phyloP scores from a whole-genome alignment of 148 eudicot genomes.

The Amaranthus palmeri region DNA sequence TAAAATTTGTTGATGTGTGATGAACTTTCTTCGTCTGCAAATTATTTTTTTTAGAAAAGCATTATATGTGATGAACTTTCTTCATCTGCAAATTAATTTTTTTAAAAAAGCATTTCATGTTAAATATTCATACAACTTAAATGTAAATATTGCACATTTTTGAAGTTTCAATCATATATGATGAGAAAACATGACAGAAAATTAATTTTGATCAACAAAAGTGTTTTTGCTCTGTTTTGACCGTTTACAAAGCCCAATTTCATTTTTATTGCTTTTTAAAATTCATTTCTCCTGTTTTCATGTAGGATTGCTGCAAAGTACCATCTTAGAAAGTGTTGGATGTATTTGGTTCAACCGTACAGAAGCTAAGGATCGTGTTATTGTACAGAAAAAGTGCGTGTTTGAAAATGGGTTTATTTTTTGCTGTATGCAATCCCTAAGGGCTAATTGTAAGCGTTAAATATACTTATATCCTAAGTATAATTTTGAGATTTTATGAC shows the following conservation, averaged over 20 bases:
- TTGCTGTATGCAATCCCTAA: too few relatives aligned
- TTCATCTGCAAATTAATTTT: neutral
- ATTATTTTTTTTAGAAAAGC: neutral
- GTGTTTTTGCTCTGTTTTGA: neutral
- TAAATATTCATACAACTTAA: neutral
- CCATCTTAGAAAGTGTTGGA: slow-evolving; percentile 91
- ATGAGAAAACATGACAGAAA: neutral
- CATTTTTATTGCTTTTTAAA: neutral
- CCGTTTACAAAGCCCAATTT: neutral
- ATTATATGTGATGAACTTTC: neutral
- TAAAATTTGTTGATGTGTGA: neutral
- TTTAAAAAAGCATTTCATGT: neutral
- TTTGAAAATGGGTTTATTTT: slow-evolving; percentile 11
- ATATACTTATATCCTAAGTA: too few relatives aligned
- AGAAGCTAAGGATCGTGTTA: slow-evolving; percentile 88
- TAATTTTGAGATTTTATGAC: too few relatives aligned
- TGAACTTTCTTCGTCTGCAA: neutral
- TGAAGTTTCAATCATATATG: neutral
- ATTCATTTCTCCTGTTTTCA: slow-evolving; percentile 13
- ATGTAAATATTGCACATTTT: too few relatives aligned
- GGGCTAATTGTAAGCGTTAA: too few relatives aligned
- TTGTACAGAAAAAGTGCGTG: slow-evolving; percentile 83
- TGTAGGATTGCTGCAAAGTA: slow-evolving; percentile 91
- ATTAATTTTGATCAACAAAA: neutral
- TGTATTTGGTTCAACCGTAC: slow-evolving; percentile 98